Percentiles rank a stretch among this genome's conserved stretches.
Evolutionary conservation across 2,329 filamentous ascomycete genomes (phyloP).

Genomic region (Epichloe gansuensis): DNA sequence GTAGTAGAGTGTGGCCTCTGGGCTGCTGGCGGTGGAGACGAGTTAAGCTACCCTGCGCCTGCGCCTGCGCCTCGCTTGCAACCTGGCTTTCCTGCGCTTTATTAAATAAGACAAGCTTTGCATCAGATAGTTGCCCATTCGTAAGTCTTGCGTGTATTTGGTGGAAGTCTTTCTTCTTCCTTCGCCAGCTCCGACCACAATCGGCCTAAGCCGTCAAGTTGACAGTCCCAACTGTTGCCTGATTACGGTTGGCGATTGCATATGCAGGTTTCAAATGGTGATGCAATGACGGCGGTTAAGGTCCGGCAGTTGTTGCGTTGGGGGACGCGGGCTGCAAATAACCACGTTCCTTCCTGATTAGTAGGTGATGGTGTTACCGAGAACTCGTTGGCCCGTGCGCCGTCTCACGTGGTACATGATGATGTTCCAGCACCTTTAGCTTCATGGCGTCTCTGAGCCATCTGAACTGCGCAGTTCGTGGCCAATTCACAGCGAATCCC

Average conservation of each 20-base stretch:
- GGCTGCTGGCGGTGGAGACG: background rate
- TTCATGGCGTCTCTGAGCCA: slow-evolving; percentile 1
- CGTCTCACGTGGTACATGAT: slow-evolving; percentile 12
- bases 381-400: slow-evolving; percentile 13
- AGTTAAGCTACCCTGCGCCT: background rate
- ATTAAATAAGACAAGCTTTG: too few relatives aligned
- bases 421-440: slow-evolving; percentile 7
- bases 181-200: too few relatives aligned
- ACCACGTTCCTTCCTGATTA: too few relatives aligned
- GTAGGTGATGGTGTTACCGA: too few relatives aligned
- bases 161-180: too few relatives aligned
- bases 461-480: background rate
- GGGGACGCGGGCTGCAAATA: too few relatives aligned
- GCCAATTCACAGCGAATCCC: background rate
- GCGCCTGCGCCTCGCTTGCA: background rate
- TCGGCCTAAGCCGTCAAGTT: too few relatives aligned
- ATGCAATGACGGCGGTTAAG: background rate
- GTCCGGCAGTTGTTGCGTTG: background rate
- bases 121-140: too few relatives aligned
- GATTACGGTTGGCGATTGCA: background rate
- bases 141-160: too few relatives aligned
- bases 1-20: too few relatives aligned
- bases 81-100: too few relatives aligned
- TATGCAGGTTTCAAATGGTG: background rate
- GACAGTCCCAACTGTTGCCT: too few relatives aligned